phyloP scores from a whole-genome alignment of 441 rosid genomes.

The Gossypium armourianum region DNA sequence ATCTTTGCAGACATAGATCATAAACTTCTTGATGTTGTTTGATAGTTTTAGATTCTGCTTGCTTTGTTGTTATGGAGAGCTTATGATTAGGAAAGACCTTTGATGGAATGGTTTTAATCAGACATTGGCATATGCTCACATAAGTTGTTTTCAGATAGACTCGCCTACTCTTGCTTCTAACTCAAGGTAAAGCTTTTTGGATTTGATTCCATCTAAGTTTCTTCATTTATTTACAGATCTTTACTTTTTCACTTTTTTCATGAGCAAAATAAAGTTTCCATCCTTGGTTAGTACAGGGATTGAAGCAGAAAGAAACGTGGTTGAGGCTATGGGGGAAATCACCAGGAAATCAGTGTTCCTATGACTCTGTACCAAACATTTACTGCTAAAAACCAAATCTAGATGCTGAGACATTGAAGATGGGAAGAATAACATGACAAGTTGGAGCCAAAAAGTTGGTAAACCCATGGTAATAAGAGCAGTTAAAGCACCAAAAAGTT shows the following conservation, averaged over 20 bases:
- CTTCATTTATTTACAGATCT: not conserved
- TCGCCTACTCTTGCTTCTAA: not conserved
- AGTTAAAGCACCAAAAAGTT: conserved; percentile 6
- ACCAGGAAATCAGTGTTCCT: not conserved
- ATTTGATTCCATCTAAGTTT: not conserved
- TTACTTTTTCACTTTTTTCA: not conserved
- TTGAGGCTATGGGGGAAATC: not conserved
- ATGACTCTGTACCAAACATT: not conserved
- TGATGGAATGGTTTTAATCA: not conserved
- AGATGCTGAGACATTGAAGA: not conserved
- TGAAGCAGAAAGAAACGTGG: not conserved
- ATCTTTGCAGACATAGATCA: not conserved
- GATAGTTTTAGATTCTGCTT: not conserved
- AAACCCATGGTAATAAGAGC: not conserved
- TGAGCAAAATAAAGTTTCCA: not conserved
- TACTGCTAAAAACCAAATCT: not conserved
- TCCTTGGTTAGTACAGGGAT: not conserved
- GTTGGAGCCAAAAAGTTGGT: too few relatives aligned
- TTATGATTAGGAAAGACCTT: not conserved
- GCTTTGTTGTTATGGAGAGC: not conserved
- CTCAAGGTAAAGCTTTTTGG: conserved; percentile 10
- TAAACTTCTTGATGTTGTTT: not conserved
- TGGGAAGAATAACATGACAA: not conserved
- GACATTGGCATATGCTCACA: not conserved
- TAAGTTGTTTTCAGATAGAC: not conserved